phyloP scores from a whole-genome alignment of 192 early-diverging fungal species.

The Dimargaris cristalligena region DNA sequence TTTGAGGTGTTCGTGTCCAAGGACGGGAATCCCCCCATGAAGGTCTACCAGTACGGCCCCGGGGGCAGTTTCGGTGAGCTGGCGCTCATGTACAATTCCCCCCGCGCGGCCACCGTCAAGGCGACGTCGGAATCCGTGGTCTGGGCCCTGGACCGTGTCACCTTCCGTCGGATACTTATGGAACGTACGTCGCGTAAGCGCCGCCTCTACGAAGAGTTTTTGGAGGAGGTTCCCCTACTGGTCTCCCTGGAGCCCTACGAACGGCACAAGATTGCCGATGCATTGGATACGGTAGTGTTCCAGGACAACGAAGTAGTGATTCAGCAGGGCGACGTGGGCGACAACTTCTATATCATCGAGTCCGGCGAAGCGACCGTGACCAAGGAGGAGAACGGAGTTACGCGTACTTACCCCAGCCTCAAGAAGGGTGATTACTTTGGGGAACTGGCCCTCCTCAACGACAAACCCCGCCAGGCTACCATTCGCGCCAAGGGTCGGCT shows the following conservation, averaged over 20 bases:
- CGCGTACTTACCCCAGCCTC: conserved; percentile 50
- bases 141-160: conserved; percentile 96
- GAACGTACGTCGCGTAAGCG: conserved; percentile 91
- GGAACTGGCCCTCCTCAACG: conserved; percentile 89
- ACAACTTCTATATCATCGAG: conserved; percentile 94
- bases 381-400: conserved; percentile 67
- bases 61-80: conserved; percentile 95
- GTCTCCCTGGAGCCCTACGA: conserved; percentile 87
- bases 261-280: conserved; percentile 97
- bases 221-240: conserved; percentile 82
- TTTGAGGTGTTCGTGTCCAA: conserved; percentile 81
- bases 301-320: conserved; percentile 71
- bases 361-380: conserved; percentile 68
- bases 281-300: conserved; percentile 82
- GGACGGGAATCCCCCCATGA: conserved; percentile 39
- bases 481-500: conserved; percentile 70
- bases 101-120: conserved; percentile 87
- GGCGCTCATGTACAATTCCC: conserved; percentile 98
- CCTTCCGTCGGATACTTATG: conserved; percentile 95
- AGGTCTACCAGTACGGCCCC: conserved; percentile 62
- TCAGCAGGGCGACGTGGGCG: conserved; percentile 81
- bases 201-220: conserved; percentile 88
- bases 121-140: conserved; percentile 69
- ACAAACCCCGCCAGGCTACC: conserved; percentile 83
- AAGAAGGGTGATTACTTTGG: conserved; percentile 91